Percentiles rank a stretch among this genome's conserved stretches.
These are phyloP conservation scores for Coniophora puteana DNA, from an alignment of 1,284 basidiomycete species.

Conservation along the genomic window DNA sequence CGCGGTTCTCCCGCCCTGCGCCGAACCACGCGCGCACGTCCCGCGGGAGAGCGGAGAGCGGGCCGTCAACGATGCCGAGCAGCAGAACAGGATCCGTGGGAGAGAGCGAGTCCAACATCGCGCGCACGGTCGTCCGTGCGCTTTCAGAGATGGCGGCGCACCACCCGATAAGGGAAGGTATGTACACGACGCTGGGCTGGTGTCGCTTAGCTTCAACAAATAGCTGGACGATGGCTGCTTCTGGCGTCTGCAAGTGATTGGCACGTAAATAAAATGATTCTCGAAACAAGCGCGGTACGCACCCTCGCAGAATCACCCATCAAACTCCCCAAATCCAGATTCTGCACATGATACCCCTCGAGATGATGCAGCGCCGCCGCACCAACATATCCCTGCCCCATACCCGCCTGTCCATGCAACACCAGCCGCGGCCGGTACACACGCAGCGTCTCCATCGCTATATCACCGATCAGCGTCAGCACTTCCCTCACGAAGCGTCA, in stretches of 20 bases:
- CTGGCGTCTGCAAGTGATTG: slow-evolving; percentile 62
- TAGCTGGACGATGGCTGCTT: slow-evolving; percentile 93
- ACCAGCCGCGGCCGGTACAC: slow-evolving; percentile 90
- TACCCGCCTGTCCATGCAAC: slow-evolving; percentile 78
- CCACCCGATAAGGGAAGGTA: slow-evolving; percentile 89
- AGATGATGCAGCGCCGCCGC: slow-evolving; percentile 90
- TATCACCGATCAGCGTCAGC: slow-evolving; percentile 10
- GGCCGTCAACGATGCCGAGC: slow-evolving; percentile 84
- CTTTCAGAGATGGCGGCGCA: slow-evolving; percentile 82
- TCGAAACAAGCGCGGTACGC: slow-evolving; percentile 20
- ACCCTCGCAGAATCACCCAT: slow-evolving; percentile 90
- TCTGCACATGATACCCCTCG: slow-evolving; percentile 96
- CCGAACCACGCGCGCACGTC: slow-evolving; percentile 97
- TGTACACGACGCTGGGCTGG: slow-evolving; percentile 94
- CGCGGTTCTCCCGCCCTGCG: slow-evolving; percentile 67
- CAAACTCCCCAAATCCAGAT: slow-evolving; percentile 85
- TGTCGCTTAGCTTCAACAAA: slow-evolving; percentile 98
- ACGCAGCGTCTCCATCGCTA: slow-evolving; percentile 89
- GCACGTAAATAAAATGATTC: slow-evolving; percentile 2
- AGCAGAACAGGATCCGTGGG: slow-evolving; percentile 92
- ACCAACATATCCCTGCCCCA: slow-evolving; percentile 91
- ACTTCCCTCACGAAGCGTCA: not conserved
- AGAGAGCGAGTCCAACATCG: slow-evolving; percentile 87
- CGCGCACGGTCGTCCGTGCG: slow-evolving; percentile 79
- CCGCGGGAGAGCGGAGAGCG: slow-evolving; percentile 64